Base-by-base conservation (phyloP, 495 filamentous ascomycete species). In the Neurospora sp. region DNA sequence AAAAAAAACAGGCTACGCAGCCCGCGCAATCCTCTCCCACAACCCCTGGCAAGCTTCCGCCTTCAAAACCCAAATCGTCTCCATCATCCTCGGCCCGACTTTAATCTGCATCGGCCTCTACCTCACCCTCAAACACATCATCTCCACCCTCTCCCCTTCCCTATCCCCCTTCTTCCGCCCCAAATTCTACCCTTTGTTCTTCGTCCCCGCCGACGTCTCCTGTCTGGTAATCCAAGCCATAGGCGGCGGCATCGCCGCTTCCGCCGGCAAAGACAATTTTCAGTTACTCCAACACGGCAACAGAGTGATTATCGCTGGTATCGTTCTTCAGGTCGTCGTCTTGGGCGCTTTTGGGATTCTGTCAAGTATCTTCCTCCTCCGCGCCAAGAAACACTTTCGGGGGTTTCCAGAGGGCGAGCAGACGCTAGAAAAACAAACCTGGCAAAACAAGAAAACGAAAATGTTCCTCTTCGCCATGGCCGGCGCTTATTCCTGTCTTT, bases 221-320 rank as follows among this genome's bases (percentile, higher is more conserved):
- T 91, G 89, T 69, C 81, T 93, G 3, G 74, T 89, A 42, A 78
- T 92, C 69, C 91, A 93, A 78, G 90, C 87, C 70, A 86, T 89
- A 14, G 91, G 91, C 72, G 91, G 90, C 70, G 88, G 86, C 48
- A 84, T 91, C 70, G 90, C 90, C 5, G 87, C 88, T 0, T 76
- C 82, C 0, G 87, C 86, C 11, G 81, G 80, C 18, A 74, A 81
- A 71, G 79, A 85, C 71, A 74, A 83, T 70, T 48, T 73, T 6
- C 66, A 75, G 16, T 75, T 85, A n/a, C 76, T 83, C 46, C 74
- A 81, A 35, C 74, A 76, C 39, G 89, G 89, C 2, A 90, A 92
- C 80, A 78, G 90, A 74, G 86, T 90, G 72, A 92, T 92, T 79
- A 90, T 94, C 71, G 86, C 90, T 8, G 92, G 92, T 75, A 90